Evolutionary conservation across 2,329 filamentous ascomycete genomes (phyloP).

Genomic region (Cercospora sesami): DNA sequence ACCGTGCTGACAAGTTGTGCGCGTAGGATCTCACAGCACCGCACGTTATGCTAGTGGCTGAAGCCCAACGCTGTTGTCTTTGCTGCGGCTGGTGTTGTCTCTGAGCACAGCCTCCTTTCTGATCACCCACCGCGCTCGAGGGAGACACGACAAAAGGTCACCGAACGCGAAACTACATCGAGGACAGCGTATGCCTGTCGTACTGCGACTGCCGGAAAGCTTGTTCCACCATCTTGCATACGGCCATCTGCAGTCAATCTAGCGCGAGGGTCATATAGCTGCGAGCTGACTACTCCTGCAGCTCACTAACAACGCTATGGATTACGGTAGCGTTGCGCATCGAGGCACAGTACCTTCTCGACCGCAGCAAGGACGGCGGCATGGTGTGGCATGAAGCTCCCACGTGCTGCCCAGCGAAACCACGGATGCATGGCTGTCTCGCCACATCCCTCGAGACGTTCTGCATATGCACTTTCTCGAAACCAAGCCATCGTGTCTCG

Average conservation of each 20-base stretch:
- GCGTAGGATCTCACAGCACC: neutral
- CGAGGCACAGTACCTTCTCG: neutral
- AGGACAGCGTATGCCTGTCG: neutral
- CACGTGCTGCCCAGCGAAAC: neutral
- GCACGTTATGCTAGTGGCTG: neutral
- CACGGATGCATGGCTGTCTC: neutral
- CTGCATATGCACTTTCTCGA: neutral
- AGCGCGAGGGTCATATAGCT: neutral
- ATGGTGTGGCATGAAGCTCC: neutral
- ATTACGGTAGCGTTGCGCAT: neutral
- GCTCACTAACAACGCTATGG: neutral
- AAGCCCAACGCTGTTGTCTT: neutral
- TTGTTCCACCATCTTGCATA: neutral
- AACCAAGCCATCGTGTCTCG: conserved; percentile 1
- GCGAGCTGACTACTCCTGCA: neutral
- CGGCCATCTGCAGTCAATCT: neutral
- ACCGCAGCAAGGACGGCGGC: neutral
- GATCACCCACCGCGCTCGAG: neutral
- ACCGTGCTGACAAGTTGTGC: neutral
- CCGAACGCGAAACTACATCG: neutral
- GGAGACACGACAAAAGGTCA: neutral
- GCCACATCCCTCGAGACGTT: neutral
- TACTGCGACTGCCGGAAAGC: neutral
- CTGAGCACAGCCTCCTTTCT: neutral
- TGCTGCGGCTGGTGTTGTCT: neutral